phyloP scores from a whole-genome alignment of 23 red algal genomes.

The Chondrus crispus region DNA sequence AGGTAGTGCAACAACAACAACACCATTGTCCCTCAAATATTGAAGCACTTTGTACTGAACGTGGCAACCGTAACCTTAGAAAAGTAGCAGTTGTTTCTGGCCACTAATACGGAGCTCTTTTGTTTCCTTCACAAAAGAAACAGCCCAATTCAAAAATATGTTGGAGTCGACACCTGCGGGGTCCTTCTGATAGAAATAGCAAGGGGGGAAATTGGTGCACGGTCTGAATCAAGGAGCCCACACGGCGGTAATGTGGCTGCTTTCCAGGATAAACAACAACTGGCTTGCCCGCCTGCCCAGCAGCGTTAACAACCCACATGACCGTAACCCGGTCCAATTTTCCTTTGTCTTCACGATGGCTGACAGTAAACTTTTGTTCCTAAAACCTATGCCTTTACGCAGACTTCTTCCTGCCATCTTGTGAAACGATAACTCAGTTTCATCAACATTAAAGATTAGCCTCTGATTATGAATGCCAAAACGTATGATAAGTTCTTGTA shows the following conservation, averaged over 20 bases:
- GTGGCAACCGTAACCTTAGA: neutral
- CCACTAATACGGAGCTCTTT: neutral
- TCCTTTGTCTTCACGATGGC: neutral
- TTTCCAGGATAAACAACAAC: slow-evolving; percentile 19
- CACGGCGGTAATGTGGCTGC: neutral
- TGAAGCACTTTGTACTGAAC: neutral
- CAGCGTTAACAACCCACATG: neutral
- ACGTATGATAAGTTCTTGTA: neutral
- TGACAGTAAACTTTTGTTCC: neutral
- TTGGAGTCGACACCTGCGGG: neutral
- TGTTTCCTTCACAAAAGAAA: neutral
- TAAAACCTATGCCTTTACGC: neutral
- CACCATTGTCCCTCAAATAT: neutral
- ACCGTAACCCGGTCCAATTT: slow-evolving; percentile 7
- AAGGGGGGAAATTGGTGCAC: neutral
- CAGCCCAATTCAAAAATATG: neutral
- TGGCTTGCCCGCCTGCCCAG: neutral
- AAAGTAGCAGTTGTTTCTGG: neutral
- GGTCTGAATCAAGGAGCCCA: neutral
- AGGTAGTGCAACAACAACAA: neutral
- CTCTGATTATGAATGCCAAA: neutral
- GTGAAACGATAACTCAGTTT: neutral
- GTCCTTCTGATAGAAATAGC: neutral
- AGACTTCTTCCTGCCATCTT: neutral
- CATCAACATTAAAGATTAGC: neutral